These are phyloP conservation scores for Debaryomycetaceae sp. DNA, from an alignment of 1,139 yeast genomes.

Conservation along the genomic window DNA sequence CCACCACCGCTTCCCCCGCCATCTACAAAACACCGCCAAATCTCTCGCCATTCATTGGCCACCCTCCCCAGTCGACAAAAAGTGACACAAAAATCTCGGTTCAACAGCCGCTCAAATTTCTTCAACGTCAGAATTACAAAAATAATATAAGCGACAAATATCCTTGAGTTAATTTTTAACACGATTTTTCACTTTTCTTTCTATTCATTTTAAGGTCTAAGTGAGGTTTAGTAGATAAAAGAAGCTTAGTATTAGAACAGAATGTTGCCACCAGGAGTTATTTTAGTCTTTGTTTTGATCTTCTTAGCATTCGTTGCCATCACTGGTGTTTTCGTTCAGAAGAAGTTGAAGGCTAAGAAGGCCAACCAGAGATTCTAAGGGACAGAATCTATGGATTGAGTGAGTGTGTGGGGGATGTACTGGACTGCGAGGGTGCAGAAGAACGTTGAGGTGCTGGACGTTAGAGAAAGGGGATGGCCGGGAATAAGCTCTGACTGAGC, in stretches of 20 bases:
- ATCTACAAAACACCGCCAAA: background rate
- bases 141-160: conserved; percentile 2
- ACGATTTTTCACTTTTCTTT: conserved; percentile 1
- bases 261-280: conserved; percentile 54
- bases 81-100: background rate
- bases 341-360: conserved; percentile 42
- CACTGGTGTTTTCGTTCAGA: conserved; percentile 31
- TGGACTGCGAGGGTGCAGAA: background rate
- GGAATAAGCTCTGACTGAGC: background rate
- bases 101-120: background rate
- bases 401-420: background rate
- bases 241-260: conserved; percentile 7
- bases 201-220: conserved; percentile 6
- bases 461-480: background rate
- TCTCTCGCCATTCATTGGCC: background rate
- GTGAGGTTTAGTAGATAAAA: conserved; percentile 1
- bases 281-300: conserved; percentile 46
- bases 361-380: conserved; percentile 48
- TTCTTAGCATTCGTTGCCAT: conserved; percentile 41
- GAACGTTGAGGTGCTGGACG: background rate
- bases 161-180: conserved; percentile 1
- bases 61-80: background rate
- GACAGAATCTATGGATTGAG: background rate
- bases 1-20: background rate
- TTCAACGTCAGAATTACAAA: conserved; percentile 1